Conservation (phyloP, 306 rosid species). For the Spatholobus suberectus region DNA sequence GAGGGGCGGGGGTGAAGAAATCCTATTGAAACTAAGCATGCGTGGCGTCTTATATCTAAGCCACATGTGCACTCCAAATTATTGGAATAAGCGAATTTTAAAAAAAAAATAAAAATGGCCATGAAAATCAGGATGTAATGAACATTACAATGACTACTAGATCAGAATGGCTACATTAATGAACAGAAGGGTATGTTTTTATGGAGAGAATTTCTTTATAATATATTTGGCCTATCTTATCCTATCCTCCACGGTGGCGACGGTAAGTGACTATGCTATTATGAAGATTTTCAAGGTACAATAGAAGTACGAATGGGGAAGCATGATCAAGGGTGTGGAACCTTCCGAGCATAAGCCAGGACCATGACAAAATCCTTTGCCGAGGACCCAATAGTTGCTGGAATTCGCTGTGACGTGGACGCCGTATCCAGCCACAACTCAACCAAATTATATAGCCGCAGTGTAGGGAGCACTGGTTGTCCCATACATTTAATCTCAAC, state of each 20-base stretch:
- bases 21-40: slow-evolving; percentile 40
- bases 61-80: slow-evolving; percentile 37
- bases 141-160: slow-evolving; percentile 38
- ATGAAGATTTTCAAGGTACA: slow-evolving; percentile 23
- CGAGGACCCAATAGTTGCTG: slow-evolving; percentile 79
- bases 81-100: slow-evolving; percentile 11
- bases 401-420: slow-evolving; percentile 60
- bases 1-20: not conserved
- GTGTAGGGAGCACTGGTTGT: slow-evolving; percentile 75
- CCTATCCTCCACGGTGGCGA: slow-evolving; percentile 27
- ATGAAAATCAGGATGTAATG: slow-evolving; percentile 30
- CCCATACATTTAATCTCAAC: slow-evolving; percentile 96
- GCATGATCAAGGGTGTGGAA: slow-evolving; percentile 51
- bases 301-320: not conserved
- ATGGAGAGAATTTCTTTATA: slow-evolving; percentile 26
- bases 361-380: slow-evolving; percentile 95
- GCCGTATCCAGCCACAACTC: slow-evolving; percentile 84
- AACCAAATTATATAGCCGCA: slow-evolving; percentile 69
- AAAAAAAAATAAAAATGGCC: not conserved
- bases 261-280: not conserved
- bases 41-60: slow-evolving; percentile 26
- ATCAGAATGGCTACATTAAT: slow-evolving; percentile 36
- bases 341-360: slow-evolving; percentile 75
- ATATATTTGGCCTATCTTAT: slow-evolving; percentile 21
- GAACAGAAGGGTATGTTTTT: slow-evolving; percentile 18